Conservation (phyloP, 495 filamentous ascomycete genomes). For the Aspergillus funiculosus region DNA sequence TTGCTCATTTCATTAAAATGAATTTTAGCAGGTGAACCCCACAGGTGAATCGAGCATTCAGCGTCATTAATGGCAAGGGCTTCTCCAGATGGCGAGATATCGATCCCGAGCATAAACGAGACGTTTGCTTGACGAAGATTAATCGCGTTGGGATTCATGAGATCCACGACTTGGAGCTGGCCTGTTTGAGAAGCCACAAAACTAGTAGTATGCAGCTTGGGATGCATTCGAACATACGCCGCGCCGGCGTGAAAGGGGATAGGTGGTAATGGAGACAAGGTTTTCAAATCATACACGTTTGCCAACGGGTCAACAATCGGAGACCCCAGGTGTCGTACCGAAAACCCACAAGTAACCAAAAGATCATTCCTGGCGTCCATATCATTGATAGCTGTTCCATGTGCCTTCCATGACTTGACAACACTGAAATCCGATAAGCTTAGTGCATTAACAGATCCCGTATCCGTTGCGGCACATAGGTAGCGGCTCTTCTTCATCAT, state of each 20-base stretch:
- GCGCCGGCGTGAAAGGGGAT: conserved; percentile 89
- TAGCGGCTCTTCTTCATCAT: conserved; percentile 87
- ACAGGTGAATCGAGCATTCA: conserved; percentile 74
- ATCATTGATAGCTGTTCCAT: conserved; percentile 76
- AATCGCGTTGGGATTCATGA: conserved; percentile 88
- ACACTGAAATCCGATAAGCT: conserved; percentile 71
- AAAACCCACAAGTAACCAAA: conserved; percentile 92
- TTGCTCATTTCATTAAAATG: conserved; percentile 81
- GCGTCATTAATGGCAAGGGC: conserved; percentile 76
- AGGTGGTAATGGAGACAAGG: conserved; percentile 72
- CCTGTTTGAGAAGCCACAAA: conserved; percentile 86
- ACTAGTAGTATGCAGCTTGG: conserved; percentile 84
- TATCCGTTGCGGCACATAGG: conserved; percentile 83
- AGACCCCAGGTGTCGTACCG: conserved; percentile 57
- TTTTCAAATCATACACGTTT: conserved; percentile 91
- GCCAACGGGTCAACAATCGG: conserved; percentile 81
- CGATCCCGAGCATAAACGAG: conserved; percentile 65
- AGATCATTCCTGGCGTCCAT: conserved; percentile 93
- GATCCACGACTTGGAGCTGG: conserved; percentile 87
- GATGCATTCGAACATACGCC: conserved; percentile 91
- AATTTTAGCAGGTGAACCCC: conserved; percentile 86
- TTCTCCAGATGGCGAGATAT: conserved; percentile 86
- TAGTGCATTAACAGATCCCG: conserved; percentile 78
- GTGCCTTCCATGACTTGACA: conserved; percentile 82
- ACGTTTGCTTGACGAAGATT: conserved; percentile 85